Conservation (phyloP, 495 filamentous ascomycete genomes). For the Daldinia grandis region DNA sequence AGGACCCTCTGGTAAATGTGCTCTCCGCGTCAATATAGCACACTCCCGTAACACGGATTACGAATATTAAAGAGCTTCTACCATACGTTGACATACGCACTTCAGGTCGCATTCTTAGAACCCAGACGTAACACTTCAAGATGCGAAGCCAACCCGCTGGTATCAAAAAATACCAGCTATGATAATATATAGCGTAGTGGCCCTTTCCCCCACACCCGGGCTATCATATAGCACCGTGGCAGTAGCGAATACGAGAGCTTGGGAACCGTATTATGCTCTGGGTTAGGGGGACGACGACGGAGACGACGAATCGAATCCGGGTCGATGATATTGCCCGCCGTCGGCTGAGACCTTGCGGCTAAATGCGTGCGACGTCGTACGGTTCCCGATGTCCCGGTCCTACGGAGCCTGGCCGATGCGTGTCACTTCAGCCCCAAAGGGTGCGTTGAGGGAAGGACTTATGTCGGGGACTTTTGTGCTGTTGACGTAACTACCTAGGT, state of each 20-base stretch:
- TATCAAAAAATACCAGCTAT: too few species aligned
- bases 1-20: background rate
- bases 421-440: background rate
- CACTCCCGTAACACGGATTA: background rate
- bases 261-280: background rate
- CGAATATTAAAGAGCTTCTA: background rate
- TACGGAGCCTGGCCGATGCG: constrained; percentile 21
- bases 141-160: background rate
- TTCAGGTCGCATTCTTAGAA: background rate
- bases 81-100: background rate
- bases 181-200: too few species aligned
- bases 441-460: background rate
- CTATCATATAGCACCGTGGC: background rate
- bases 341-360: constrained; percentile 40
- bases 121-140: background rate
- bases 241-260: constrained; percentile 24
- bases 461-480: background rate
- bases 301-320: too few species aligned
- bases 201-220: background rate
- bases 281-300: background rate
- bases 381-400: constrained; percentile 20
- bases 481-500: too few species aligned
- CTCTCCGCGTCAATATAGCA: background rate
- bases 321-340: constrained; percentile 17
- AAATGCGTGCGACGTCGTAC: constrained; percentile 36